phyloP scores from a whole-genome alignment of 2,329 filamentous ascomycete species.

The Bipolaris gigantea region DNA sequence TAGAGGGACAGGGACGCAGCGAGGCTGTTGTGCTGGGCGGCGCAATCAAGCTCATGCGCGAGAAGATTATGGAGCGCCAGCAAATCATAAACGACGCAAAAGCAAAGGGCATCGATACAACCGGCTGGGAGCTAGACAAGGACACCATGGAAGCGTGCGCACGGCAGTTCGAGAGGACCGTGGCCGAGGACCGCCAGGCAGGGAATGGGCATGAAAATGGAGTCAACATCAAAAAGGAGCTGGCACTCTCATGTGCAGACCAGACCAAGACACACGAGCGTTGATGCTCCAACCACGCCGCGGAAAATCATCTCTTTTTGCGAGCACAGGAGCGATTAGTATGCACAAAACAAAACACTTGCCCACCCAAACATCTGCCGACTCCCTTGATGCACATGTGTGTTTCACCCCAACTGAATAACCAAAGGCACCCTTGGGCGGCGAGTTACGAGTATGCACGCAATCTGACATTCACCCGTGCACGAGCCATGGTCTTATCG shows the following conservation, averaged over 20 bases:
- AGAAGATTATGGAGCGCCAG: slow-evolving; percentile 45
- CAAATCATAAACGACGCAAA: slow-evolving; percentile 43
- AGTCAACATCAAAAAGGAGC: slow-evolving; percentile 12
- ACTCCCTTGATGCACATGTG: too few relatives aligned
- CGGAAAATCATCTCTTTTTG: not conserved
- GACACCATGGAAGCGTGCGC: slow-evolving; percentile 35
- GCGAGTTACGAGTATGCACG: not conserved
- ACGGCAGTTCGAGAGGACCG: slow-evolving; percentile 29
- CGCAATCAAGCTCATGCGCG: slow-evolving; percentile 49
- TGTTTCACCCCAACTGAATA: not conserved
- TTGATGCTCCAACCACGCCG: too few relatives aligned
- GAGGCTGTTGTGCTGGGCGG: slow-evolving; percentile 78
- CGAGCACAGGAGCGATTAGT: not conserved
- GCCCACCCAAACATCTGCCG: too few relatives aligned
- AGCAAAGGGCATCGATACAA: slow-evolving; percentile 40
- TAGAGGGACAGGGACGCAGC: slow-evolving; percentile 80
- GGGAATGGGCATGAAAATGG: slow-evolving; percentile 13
- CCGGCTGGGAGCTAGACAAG: slow-evolving; percentile 35
- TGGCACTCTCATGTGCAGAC: not conserved
- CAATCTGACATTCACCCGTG: slow-evolving; percentile 13
- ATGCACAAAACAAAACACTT: not conserved
- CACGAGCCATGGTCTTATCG: slow-evolving; percentile 25
- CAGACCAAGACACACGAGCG: not conserved
- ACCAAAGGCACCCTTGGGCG: not conserved
- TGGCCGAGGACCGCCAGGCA: slow-evolving; percentile 23